phyloP scores from a whole-genome alignment of 805 yeast genomes.

The Ogataea haglerorum region DNA sequence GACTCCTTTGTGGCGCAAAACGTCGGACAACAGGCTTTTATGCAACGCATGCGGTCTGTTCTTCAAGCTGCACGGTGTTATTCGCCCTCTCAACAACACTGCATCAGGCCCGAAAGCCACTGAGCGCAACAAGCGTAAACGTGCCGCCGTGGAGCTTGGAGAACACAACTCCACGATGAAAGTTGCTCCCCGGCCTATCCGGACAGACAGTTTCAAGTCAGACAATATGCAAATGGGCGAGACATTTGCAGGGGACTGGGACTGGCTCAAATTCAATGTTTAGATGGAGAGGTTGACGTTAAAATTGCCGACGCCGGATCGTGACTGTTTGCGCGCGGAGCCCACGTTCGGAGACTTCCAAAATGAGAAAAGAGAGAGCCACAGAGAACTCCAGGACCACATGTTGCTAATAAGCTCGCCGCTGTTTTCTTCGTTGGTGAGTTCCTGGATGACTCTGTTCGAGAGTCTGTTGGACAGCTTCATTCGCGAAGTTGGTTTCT shows the following conservation, averaged over 20 bases:
- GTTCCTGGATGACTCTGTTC: constrained; percentile 22
- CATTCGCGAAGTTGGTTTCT: constrained; percentile 29
- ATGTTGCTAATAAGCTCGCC: constrained; percentile 17
- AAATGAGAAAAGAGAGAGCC: constrained; percentile 17
- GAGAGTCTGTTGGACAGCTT: constrained; percentile 24
- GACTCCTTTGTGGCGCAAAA: constrained; percentile 90
- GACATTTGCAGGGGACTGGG: constrained; percentile 34
- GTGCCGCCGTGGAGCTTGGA: constrained; percentile 2
- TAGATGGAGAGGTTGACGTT: constrained; percentile 20
- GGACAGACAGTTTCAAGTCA: constrained; percentile 12
- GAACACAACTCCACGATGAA: constrained; percentile 2
- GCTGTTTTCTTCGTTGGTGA: constrained; percentile 19
- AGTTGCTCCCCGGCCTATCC: constrained; percentile 3
- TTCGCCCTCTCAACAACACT: constrained; percentile 29
- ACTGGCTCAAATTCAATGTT: constrained; percentile 36
- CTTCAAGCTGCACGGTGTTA: constrained; percentile 75
- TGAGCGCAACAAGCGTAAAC: constrained; percentile 16
- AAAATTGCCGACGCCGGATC: constrained; percentile 15
- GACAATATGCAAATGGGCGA: constrained; percentile 33
- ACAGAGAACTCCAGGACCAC: constrained; percentile 20
- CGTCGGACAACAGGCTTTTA: constrained; percentile 73
- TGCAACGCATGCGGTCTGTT: constrained; percentile 95
- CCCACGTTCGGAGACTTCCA: constrained; percentile 15
- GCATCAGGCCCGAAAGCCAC: constrained; percentile 6
- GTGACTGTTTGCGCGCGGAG: constrained; percentile 3